Evolutionary conservation across 148 eudicot genomes (phyloP).

Genomic region (Pouteria glomerata): DNA sequence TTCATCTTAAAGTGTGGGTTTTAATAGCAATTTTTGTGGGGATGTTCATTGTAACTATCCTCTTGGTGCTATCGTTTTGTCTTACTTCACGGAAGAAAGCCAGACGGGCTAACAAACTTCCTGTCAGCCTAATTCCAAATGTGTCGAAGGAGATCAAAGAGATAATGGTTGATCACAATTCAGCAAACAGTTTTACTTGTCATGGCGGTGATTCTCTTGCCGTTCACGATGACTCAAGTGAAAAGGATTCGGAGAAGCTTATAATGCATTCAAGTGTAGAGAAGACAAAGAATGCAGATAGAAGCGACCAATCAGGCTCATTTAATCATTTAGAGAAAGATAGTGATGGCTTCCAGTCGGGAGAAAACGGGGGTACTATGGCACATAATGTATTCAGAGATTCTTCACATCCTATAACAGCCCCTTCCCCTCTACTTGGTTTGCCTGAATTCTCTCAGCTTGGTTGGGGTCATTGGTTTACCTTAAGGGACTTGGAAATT

Average conservation of each 20-base stretch:
- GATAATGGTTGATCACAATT: slow-evolving; percentile 51
- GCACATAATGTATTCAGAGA: slow-evolving; percentile 20
- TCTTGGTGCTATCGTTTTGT: slow-evolving; percentile 54
- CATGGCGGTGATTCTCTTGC: slow-evolving; percentile 26
- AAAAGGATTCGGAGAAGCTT: slow-evolving; percentile 55
- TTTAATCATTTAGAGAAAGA: slow-evolving; percentile 34
- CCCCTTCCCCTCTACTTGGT: slow-evolving; percentile 63
- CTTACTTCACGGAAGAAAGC: slow-evolving; percentile 54
- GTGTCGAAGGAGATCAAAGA: slow-evolving; percentile 71
- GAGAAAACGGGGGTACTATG: slow-evolving; percentile 36
- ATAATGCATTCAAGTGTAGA: slow-evolving; percentile 38
- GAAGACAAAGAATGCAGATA: slow-evolving; percentile 34
- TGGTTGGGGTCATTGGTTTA: slow-evolving; percentile 95
- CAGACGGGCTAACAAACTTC: slow-evolving; percentile 32
- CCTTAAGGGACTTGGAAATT: slow-evolving; percentile 69
- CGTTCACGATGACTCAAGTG: slow-evolving; percentile 35
- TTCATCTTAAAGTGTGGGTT: slow-evolving; percentile 73
- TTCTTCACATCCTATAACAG: slow-evolving; percentile 27
- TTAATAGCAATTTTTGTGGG: slow-evolving; percentile 56
- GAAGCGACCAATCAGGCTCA: slow-evolving; percentile 41
- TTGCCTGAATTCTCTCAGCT: slow-evolving; percentile 77
- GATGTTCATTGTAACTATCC: slow-evolving; percentile 41
- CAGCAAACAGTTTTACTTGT: slow-evolving; percentile 24
- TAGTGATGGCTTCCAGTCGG: slow-evolving; percentile 32
- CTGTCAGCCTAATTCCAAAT: slow-evolving; percentile 49